These are phyloP conservation scores for Trichoderma sp. DNA, from an alignment of 2,329 filamentous ascomycete genomes.

Conservation along the genomic window DNA sequence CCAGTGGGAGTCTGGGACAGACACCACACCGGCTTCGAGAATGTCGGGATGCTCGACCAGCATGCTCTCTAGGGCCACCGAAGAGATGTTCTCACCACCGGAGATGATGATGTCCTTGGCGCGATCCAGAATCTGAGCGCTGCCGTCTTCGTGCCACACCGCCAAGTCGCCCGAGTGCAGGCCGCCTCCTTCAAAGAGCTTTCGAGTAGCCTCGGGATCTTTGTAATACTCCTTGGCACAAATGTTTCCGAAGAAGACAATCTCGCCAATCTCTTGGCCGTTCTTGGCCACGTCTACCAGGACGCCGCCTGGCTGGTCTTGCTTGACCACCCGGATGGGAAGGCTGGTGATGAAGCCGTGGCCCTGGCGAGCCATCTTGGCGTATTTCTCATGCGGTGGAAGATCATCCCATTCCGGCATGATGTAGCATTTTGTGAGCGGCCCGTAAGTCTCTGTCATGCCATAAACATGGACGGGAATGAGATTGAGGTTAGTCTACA, in stretches of 20 bases:
- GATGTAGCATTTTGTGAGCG: slow-evolving; percentile 89
- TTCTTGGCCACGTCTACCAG: slow-evolving; percentile 47
- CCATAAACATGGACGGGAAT: slow-evolving; percentile 93
- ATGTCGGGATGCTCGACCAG: slow-evolving; percentile 83
- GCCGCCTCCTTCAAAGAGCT: slow-evolving; percentile 82
- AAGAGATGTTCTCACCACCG: slow-evolving; percentile 95
- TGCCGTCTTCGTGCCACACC: slow-evolving; percentile 87
- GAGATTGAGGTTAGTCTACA: slow-evolving; percentile 64
- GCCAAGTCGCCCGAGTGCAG: slow-evolving; percentile 89
- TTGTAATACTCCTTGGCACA: slow-evolving; percentile 91
- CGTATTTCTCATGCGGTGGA: slow-evolving; percentile 72
- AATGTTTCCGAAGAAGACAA: slow-evolving; percentile 88
- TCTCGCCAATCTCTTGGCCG: slow-evolving; percentile 50
- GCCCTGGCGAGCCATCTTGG: slow-evolving; percentile 88
- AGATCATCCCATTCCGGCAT: slow-evolving; percentile 81
- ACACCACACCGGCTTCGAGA: slow-evolving; percentile 87
- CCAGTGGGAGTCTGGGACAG: slow-evolving; percentile 85
- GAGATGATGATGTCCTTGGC: slow-evolving; percentile 99
- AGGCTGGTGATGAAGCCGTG: slow-evolving; percentile 85
- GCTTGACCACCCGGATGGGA: slow-evolving; percentile 77
- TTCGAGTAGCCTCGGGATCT: slow-evolving; percentile 77
- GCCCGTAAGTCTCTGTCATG: slow-evolving; percentile 82
- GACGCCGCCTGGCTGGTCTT: slow-evolving; percentile 63
- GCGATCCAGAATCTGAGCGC: slow-evolving; percentile 86
- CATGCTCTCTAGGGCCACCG: slow-evolving; percentile 86